phyloP scores from a whole-genome alignment of 2,329 filamentous ascomycete species.

The Colletotrichum zoysiae region DNA sequence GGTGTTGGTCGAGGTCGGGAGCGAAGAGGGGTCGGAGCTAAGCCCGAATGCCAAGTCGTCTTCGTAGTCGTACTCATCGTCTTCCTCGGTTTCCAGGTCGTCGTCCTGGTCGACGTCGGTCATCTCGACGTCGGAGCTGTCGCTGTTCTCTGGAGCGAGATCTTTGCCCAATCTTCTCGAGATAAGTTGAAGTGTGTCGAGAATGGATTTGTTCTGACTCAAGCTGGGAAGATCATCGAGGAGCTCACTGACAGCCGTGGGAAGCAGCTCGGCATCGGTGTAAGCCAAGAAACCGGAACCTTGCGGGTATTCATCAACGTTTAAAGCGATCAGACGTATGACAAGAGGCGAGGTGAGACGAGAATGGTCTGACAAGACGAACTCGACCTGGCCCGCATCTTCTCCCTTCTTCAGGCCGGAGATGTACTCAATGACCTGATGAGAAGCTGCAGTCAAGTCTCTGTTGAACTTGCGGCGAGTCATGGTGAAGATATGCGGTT shows the following conservation, averaged over 20 bases:
- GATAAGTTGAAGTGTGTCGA: slow-evolving; percentile 49
- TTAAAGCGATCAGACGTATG: slow-evolving; percentile 42
- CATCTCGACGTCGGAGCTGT: slow-evolving; percentile 48
- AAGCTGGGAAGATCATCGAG: slow-evolving; percentile 61
- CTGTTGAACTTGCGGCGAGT: slow-evolving; percentile 73
- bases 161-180: slow-evolving; percentile 46
- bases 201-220: slow-evolving; percentile 58
- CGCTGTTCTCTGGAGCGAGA: slow-evolving; percentile 50
- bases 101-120: slow-evolving; percentile 43
- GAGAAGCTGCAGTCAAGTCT: slow-evolving; percentile 61
- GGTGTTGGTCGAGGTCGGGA: slow-evolving; percentile 46
- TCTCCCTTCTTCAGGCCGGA: slow-evolving; percentile 69
- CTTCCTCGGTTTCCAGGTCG: slow-evolving; percentile 47
- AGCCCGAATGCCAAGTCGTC: slow-evolving; percentile 51
- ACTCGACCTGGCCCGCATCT: slow-evolving; percentile 79
- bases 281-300: slow-evolving; percentile 58
- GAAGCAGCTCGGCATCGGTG: slow-evolving; percentile 54
- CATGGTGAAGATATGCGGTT: slow-evolving; percentile 61
- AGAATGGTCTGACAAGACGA: slow-evolving; percentile 60
- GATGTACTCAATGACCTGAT: slow-evolving; percentile 62
- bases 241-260: slow-evolving; percentile 47
- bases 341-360: slow-evolving; percentile 47
- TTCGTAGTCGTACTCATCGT: slow-evolving; percentile 47
- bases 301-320: slow-evolving; percentile 55
- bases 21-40: slow-evolving; percentile 44